Base-by-base conservation (phyloP, 2,329 filamentous ascomycete genomes). In the Diaporthe caulivora region DNA sequence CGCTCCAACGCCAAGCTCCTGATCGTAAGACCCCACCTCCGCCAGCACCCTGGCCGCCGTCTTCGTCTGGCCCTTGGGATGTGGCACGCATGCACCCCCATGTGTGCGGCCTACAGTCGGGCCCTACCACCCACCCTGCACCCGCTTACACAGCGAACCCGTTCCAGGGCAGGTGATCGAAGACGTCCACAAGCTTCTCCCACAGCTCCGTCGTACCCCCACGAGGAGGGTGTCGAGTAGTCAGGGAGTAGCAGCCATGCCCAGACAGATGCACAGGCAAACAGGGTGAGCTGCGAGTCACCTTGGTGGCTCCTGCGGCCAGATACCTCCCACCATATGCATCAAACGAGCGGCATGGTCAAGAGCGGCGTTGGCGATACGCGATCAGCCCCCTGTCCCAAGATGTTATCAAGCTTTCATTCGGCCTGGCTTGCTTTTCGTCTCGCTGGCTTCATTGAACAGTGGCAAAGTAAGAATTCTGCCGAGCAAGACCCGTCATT, bases 1-100 rank as follows among this genome's bases (percentile, higher is more conserved):
- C 31, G 31, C 62, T 21, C 29, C 62, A 40, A 37, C 44, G 62
- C 62, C 62, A 67, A 67, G 62, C 31, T 67, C 47, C 62, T 67
- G 62, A 65, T 65, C 62, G 62, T 67, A 67, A 67, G 62, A 67
- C 62, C 62, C 62, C 62, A 67, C 62, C 47, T 51, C 31, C 47
- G n/a, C 47, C 62, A 40, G 47, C 62, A 67, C 34, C 62, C 62
- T 53, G 47, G 62, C n/a, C 18, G 31, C 62, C 37, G 7, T 37
- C 47, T n/a, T 53, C 62, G 47, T 40, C 44, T 24, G 44, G 44
- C 60, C 44, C 60, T 67, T 34, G n/a, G 6, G 47, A 51, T 62
- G 47, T 53, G 62, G 42, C 62, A 67, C 44, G 8, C 47, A 67
- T 67, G 62, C 57, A 34, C 47, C 40, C 62, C 62, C 62, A 67